Conservation (phyloP, 2,329 filamentous ascomycete genomes). For the Epichloe amarillans region DNA sequence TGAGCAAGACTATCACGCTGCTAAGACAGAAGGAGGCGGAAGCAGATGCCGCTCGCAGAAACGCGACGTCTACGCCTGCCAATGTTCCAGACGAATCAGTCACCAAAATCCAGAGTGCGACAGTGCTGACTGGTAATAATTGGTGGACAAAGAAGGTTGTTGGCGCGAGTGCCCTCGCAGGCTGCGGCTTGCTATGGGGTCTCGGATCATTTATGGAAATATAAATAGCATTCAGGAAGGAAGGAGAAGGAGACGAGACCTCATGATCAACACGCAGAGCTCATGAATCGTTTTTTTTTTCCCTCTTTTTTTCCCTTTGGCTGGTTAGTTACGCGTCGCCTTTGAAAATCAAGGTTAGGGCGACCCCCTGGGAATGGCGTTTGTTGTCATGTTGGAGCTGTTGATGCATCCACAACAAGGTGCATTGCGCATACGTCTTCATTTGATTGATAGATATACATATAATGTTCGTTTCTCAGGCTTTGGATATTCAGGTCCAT, state of each 20-base stretch:
- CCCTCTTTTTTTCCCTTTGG: background rate
- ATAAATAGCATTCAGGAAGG: background rate
- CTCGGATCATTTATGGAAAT: conserved; percentile 38
- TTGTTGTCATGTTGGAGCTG: background rate
- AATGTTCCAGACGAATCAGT: conserved; percentile 15
- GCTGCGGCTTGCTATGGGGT: conserved; percentile 46
- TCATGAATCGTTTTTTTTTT: background rate
- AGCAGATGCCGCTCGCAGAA: conserved; percentile 21
- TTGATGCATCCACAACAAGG: background rate
- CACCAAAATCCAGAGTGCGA: conserved; percentile 27
- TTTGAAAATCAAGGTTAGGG: too few species aligned
- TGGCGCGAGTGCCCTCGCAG: conserved; percentile 48
- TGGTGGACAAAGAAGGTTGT: conserved; percentile 55
- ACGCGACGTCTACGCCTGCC: conserved; percentile 15
- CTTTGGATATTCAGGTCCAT: too few species aligned
- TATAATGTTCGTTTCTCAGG: too few species aligned
- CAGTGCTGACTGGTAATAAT: conserved; percentile 49
- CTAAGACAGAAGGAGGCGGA: conserved; percentile 36
- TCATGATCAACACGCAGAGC: too few species aligned
- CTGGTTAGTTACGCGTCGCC: too few species aligned
- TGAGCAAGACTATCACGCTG: conserved; percentile 53
- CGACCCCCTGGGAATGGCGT: background rate
- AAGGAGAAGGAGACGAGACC: too few species aligned
- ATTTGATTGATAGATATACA: background rate
- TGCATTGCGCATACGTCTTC: background rate